These are phyloP conservation scores for Melastoma candidum DNA, from an alignment of 441 rosid genomes.

Conservation along the genomic window DNA sequence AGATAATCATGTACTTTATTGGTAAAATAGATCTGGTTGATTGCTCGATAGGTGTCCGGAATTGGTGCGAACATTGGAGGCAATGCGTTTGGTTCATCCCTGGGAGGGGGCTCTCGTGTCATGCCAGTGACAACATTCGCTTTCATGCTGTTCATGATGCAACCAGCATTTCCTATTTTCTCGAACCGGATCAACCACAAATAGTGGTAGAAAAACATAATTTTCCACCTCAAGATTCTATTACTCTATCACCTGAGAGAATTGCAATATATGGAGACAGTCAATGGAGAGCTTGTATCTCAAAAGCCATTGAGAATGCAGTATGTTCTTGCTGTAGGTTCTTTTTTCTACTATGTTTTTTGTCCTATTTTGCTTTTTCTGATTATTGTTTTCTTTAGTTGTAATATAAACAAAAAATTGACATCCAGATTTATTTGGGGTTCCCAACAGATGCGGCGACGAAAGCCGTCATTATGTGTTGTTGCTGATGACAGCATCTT, in stretches of 20 bases:
- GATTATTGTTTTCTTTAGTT: too few relatives aligned
- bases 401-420: too few relatives aligned
- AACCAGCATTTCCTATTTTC: slow-evolving; percentile 49
- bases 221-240: slow-evolving; percentile 29
- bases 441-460: slow-evolving; percentile 58
- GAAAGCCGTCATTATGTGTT: slow-evolving; percentile 46
- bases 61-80: slow-evolving; percentile 99
- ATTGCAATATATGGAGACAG: slow-evolving; percentile 70
- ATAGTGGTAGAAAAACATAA: slow-evolving; percentile 22
- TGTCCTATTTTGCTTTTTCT: background rate
- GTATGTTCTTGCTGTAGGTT: slow-evolving; percentile 34
- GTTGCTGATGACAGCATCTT: slow-evolving; percentile 84
- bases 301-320: slow-evolving; percentile 44
- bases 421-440: background rate
- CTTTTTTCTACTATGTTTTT: slow-evolving; percentile 8
- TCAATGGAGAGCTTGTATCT: slow-evolving; percentile 54
- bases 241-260: slow-evolving; percentile 65
- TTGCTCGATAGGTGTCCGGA: slow-evolving; percentile 35
- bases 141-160: slow-evolving; percentile 59
- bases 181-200: slow-evolving; percentile 27
- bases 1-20: background rate
- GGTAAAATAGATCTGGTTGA: background rate
- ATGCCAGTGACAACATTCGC: slow-evolving; percentile 47
- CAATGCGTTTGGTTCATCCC: slow-evolving; percentile 88
- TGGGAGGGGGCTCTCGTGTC: slow-evolving; percentile 40